phyloP scores from a whole-genome alignment of 179 eudicot species.

The Actinidia polygama region DNA sequence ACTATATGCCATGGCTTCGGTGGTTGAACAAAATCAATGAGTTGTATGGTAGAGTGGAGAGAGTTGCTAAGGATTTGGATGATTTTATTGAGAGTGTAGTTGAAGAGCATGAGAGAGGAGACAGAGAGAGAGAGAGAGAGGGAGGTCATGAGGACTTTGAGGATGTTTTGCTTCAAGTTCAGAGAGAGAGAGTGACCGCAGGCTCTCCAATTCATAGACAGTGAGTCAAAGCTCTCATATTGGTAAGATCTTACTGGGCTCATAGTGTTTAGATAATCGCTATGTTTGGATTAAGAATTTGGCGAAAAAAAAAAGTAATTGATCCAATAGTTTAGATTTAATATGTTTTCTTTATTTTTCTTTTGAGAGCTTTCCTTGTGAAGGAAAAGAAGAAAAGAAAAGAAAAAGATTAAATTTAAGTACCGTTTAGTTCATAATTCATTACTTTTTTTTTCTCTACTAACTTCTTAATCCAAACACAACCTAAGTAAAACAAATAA shows the following conservation, averaged over 20 bases:
- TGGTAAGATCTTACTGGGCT: conserved; percentile 27
- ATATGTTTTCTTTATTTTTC: too few relatives aligned
- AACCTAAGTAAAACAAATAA: too few relatives aligned
- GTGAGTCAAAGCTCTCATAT: conserved; percentile 36
- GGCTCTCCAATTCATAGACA: conserved; percentile 29
- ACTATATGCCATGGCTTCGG: conserved; percentile 51
- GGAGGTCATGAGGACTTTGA: neutral
- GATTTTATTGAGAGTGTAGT: conserved; percentile 50
- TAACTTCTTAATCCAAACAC: too few relatives aligned
- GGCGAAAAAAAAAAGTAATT: too few relatives aligned
- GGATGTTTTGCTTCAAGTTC: conserved; percentile 42
- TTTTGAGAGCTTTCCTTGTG: too few relatives aligned
- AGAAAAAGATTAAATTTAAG: too few relatives aligned
- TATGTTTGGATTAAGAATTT: too few relatives aligned
- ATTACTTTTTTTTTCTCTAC: too few relatives aligned
- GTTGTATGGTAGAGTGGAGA: conserved; percentile 42
- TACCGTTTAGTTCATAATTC: too few relatives aligned
- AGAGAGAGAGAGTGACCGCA: conserved; percentile 22
- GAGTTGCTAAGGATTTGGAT: conserved; percentile 46
- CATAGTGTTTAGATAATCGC: too few relatives aligned
- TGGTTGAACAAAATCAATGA: conserved; percentile 59
- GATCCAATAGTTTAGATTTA: too few relatives aligned
- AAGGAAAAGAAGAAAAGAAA: too few relatives aligned
- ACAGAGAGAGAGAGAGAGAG: neutral
- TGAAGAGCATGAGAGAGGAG: conserved; percentile 35